Evolutionary conservation across 192 early-diverging fungal species (phyloP).

Genomic region (Umbelopsis vinacea): DNA sequence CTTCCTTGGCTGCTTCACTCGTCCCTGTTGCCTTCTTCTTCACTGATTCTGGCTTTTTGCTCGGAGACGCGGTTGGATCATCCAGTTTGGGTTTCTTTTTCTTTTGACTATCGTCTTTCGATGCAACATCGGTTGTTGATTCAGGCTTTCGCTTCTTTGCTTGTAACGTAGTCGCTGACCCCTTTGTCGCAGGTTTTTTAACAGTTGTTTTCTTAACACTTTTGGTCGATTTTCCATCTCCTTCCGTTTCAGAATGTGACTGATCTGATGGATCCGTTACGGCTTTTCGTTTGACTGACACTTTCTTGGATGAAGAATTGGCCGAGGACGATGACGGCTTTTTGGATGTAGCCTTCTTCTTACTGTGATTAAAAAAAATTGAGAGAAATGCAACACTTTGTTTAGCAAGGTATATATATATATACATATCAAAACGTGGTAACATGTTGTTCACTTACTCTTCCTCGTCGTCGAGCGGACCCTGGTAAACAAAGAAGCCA

Average conservation of each 20-base stretch:
- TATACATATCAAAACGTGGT: not conserved
- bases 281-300: not conserved
- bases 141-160: conserved; percentile 16
- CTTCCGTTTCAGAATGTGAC: conserved; percentile 17
- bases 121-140: not conserved
- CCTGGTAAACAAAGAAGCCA: conserved; percentile 57
- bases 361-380: not conserved
- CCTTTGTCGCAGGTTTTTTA: conserved; percentile 5
- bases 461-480: conserved; percentile 42
- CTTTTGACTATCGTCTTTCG: conserved; percentile 11
- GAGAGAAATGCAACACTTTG: too few relatives aligned
- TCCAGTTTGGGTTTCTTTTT: conserved; percentile 14
- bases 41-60: not conserved
- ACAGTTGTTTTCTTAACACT: not conserved
- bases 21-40: conserved; percentile 12
- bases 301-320: not conserved
- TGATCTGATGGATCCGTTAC: conserved; percentile 5
- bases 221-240: conserved; percentile 4
- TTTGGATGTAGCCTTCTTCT: conserved; percentile 1
- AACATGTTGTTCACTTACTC: conserved; percentile 31
- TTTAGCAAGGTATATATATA: too few relatives aligned
- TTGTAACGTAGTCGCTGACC: not conserved
- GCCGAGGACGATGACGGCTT: not conserved
- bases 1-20: not conserved
- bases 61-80: conserved; percentile 17